phyloP scores from a whole-genome alignment of 345 rosid genomes.

The Populus nigra region DNA sequence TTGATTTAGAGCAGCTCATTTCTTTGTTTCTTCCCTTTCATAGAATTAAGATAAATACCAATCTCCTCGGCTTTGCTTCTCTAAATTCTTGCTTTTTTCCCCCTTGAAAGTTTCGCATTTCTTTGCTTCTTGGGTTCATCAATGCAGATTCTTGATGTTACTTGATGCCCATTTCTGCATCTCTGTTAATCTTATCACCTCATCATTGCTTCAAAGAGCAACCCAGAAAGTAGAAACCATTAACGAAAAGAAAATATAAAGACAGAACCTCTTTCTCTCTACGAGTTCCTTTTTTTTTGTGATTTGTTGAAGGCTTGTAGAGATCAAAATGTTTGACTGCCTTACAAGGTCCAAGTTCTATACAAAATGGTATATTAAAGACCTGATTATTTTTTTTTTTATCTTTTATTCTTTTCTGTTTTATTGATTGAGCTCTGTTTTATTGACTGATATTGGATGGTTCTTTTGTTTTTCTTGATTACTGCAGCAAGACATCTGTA shows the following conservation, averaged over 20 bases:
- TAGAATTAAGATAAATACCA: background rate
- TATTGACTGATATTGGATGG: background rate
- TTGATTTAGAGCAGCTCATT: background rate
- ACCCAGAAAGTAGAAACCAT: background rate
- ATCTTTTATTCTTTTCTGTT: background rate
- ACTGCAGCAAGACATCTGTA: constrained; percentile 54
- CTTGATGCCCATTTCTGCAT: background rate
- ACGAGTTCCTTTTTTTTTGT: background rate
- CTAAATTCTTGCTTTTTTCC: background rate
- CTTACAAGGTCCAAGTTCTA: constrained; percentile 24
- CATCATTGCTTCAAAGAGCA: background rate
- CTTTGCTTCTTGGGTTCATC: background rate
- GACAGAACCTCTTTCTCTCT: background rate
- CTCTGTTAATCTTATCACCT: background rate
- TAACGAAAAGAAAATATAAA: background rate
- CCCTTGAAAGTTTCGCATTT: background rate
- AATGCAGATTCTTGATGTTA: constrained; percentile 23
- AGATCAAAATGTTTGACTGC: constrained; percentile 22
- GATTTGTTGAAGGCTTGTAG: background rate
- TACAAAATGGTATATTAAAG: constrained; percentile 22
- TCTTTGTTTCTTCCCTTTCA: background rate
- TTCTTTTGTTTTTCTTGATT: background rate
- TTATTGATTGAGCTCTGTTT: background rate
- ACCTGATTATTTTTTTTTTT: background rate
- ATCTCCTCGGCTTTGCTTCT: background rate